These are phyloP conservation scores for Santalum album DNA, from an alignment of 164 flowering plant genomes.

Conservation along the genomic window DNA sequence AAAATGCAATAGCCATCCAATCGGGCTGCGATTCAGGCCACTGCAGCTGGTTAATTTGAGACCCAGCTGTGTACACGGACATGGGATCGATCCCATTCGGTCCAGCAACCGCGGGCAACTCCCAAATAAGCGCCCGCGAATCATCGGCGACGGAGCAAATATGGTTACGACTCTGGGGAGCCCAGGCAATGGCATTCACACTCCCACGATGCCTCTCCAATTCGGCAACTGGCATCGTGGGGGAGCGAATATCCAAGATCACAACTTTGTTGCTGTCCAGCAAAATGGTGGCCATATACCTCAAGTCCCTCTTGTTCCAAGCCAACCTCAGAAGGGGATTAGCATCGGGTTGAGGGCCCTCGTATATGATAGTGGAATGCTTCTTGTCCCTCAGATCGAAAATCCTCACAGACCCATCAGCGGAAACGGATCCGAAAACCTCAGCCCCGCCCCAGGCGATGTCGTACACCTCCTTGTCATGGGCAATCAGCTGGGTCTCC, in stretches of 20 bases:
- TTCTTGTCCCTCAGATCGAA: slow-evolving; percentile 90
- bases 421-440: slow-evolving; percentile 91
- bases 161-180: slow-evolving; percentile 64
- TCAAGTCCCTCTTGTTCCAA: slow-evolving; percentile 93
- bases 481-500: slow-evolving; percentile 90
- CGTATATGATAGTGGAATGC: slow-evolving; percentile 93
- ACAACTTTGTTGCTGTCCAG: slow-evolving; percentile 79
- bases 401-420: slow-evolving; percentile 88
- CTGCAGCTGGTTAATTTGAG: slow-evolving; percentile 81
- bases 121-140: slow-evolving; percentile 81
- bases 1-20: slow-evolving; percentile 74
- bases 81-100: slow-evolving; percentile 75
- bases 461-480: slow-evolving; percentile 95
- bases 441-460: slow-evolving; percentile 95
- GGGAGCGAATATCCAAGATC: slow-evolving; percentile 69
- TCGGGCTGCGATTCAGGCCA: slow-evolving; percentile 78
- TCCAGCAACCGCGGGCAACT: slow-evolving; percentile 62
- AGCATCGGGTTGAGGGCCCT: slow-evolving; percentile 79
- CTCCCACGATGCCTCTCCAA: slow-evolving; percentile 66
- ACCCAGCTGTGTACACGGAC: slow-evolving; percentile 51
- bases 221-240: slow-evolving; percentile 75
- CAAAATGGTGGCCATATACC: slow-evolving; percentile 72
- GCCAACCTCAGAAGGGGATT: slow-evolving; percentile 71
- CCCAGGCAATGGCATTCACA: slow-evolving; percentile 87
- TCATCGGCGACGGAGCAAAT: slow-evolving; percentile 85